Evolutionary conservation across 192 early-diverging fungal genomes (phyloP), one percentile per base, ranked within the genome.

Genomic region (Umbelopsis isabellina): DNA sequence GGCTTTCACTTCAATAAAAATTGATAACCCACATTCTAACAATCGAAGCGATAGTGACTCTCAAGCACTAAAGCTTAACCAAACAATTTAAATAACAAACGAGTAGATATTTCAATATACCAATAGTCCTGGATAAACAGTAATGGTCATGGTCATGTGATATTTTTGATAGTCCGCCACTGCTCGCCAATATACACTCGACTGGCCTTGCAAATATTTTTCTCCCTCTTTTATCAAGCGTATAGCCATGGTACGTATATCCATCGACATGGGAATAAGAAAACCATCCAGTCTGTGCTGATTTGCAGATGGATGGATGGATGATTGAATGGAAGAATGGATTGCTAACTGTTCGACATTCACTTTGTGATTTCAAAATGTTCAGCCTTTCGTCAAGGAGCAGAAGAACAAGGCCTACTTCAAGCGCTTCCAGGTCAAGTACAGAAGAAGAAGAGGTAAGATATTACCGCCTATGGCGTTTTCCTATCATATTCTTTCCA

Each of bases 361-460:
- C n/a, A 10, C 18, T 52, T 52, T 61, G 37, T 41, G 37, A 41
- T 41, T 68, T 73, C 45, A 18, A 67, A 12, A 52, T 72, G 27
- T 15, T 22, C 65, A 76, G 75, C 69, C 75, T 72, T 76, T 76
- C 75, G 70, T 76, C 70, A 76, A 76, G 75, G 70, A 72, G 37
- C 75, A 76, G 64, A 76, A 76, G 70, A 76, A 76, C 75, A 76
- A 76, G 75, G 95, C 97, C 80, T 99, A 98, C 92, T 99, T 93
- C 90, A 97, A 97, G 92, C 95, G 97, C 79, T 99, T 87, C 94
- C 97, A 99, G 90, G 95, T 96, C 89, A 99, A 98, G 93, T 99
- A 97, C 92, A 89, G 97, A 75, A 91, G 97, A 88, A 85, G 97
- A 77, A 87, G 97, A 83, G 97, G 97, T 98, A 88, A 77, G 88